Base-by-base conservation (phyloP, 257 asterid genomes). In the Nyctanthes arbortristis region DNA sequence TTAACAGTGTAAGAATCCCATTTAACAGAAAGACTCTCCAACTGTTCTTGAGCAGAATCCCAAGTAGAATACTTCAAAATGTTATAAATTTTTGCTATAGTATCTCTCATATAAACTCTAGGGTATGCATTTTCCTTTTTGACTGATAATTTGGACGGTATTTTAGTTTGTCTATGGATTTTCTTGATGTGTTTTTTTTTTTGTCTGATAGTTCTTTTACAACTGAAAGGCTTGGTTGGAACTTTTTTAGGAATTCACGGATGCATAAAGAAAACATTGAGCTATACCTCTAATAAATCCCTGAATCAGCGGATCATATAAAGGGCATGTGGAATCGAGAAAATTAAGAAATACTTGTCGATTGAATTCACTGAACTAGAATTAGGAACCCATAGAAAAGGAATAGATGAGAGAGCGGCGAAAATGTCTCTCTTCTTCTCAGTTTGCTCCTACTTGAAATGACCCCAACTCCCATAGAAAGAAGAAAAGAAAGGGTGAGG, bases 1-100 rank as follows among this genome's bases (percentile, higher is more conserved):
- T 60, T 93, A 33, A 91, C 96, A 10, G 93, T 89, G 81, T 65
- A 91, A 49, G 99, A 93, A 79, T 93, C 96, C 99, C 96, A 93
- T 81, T 76, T 91, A 72, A 80, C 11, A 1, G 80, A n/a, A 63
- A 87, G 93, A 24, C 32, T 76, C 59, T 78, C 85, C 60, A 93
- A 63, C 77, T 87, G 88, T 55, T 77, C 77, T 77, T 79, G 89
- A 64, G 96, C 96, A 27, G 84, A 85, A 66, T 91, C 96, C 99
- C 97, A 91, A 31, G 89, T 76, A 3, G 94, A 87, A 71, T 83
- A 87, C 82, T 87, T 84, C 62, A 93, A 79, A 29, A 84, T 76
- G 20, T 72, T 82, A 77, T 88, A 93, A 30, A 91, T 75, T 66
- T 76, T 91, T 30, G 81, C 32, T 66, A 87, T 87, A 57, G 47